Evolutionary conservation across 2,329 filamentous ascomycete species (phyloP), one percentile per base, ranked within the genome.

Genomic region (Fusarium torreyae): DNA sequence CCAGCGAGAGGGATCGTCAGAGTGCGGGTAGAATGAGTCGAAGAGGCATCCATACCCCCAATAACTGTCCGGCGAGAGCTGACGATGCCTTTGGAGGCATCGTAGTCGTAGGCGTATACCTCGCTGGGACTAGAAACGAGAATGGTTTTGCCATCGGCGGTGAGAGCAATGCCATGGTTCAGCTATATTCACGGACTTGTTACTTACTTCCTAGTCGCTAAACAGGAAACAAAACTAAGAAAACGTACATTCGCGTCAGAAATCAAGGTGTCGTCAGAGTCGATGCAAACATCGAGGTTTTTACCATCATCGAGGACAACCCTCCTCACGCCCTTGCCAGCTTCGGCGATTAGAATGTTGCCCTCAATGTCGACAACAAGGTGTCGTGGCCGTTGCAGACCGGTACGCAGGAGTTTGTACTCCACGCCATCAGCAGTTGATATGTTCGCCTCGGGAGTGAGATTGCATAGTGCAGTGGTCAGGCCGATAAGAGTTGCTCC

Each of bases 111-210:
- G 6, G 55, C 57, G 8, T 61, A 61, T 5, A 61, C 57, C 20
- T 61, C 57, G 54, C 57, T 61, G 4, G 57, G 44, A 14, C 44
- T 60, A 7, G 57, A 61, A n/a, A 61, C 54, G 11, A 61, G 31
- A 22, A 61, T 61, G 5, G 57, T 60, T 20, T 60, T 60, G 7
- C 57, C 57, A 6, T 61, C 57, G 8, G 57, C 44, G 0, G 57
- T 61, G 1, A 61, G 31, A 8, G 57, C 54, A 11, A 61, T 61
- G 2, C 57, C 57, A 3, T 61, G 57, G 38, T 61, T 61, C 3
- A 61, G 31, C 57, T 61, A 26, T 18, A 7, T n/a, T 20, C 4
- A 11, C 2, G 3, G 9, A 26, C 6, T 3, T 26, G 31, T 59
- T 52, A 38, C 15, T 22, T 8, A 10, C 0, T 8, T 11, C 10